Conservation (phyloP, 2,329 filamentous ascomycete genomes). For the Pezicula neosporulosa region DNA sequence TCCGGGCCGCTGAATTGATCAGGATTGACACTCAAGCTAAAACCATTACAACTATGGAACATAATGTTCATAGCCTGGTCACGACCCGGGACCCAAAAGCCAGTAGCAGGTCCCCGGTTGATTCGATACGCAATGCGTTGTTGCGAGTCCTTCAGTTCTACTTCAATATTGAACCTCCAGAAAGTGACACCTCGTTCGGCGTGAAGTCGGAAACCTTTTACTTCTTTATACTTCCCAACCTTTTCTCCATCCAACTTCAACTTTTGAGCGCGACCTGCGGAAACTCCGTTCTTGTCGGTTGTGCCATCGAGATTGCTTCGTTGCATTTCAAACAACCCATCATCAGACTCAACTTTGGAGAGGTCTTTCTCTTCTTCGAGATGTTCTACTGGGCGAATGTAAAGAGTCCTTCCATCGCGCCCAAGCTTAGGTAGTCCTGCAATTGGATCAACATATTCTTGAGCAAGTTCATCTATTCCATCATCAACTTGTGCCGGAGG, state of each 20-base stretch:
- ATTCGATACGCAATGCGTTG: conserved; percentile 92
- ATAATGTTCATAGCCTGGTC: conserved; percentile 95
- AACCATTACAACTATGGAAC: conserved; percentile 98
- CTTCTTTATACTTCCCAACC: conserved; percentile 75
- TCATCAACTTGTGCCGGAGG: conserved; percentile 67
- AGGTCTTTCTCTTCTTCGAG: conserved; percentile 75
- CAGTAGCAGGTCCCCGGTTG: conserved; percentile 82
- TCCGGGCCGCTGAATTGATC: conserved; percentile 87
- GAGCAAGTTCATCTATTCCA: conserved; percentile 60
- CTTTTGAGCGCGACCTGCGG: conserved; percentile 49
- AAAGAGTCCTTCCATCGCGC: conserved; percentile 79
- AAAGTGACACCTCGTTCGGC: conserved; percentile 86
- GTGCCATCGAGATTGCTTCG: conserved; percentile 50
- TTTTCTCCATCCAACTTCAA: conserved; percentile 72
- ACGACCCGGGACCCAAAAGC: conserved; percentile 89
- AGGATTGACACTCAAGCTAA: conserved; percentile 75
- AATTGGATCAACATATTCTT: conserved; percentile 85
- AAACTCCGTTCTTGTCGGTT: conserved; percentile 48
- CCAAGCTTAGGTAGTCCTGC: conserved; percentile 84
- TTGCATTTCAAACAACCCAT: conserved; percentile 75
- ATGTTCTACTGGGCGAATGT: conserved; percentile 85
- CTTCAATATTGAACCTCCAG: conserved; percentile 94
- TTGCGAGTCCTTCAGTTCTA: conserved; percentile 76
- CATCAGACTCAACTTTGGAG: conserved; percentile 74
- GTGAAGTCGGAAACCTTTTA: conserved; percentile 79